These are phyloP conservation scores for Alternaria tenuissima DNA, from an alignment of 2,329 filamentous ascomycete genomes.

Conservation along the genomic window DNA sequence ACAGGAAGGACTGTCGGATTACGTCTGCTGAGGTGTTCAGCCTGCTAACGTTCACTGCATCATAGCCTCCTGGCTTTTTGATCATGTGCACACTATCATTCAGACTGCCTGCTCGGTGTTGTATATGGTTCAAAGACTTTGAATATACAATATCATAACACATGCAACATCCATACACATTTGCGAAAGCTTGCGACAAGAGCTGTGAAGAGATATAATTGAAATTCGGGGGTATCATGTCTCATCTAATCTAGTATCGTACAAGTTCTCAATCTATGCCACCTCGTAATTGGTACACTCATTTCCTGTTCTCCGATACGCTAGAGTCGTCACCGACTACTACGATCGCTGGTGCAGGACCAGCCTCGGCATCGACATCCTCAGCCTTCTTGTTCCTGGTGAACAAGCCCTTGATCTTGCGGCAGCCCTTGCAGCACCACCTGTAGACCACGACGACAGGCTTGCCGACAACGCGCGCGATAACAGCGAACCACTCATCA, in stretches of 20 bases:
- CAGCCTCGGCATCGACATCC: slow-evolving; percentile 27
- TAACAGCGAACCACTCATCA: slow-evolving; percentile 50
- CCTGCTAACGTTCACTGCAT: too few species aligned
- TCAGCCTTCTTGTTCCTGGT: slow-evolving; percentile 20
- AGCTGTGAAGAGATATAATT: too few species aligned
- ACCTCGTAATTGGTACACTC: background rate
- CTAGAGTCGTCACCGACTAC: slow-evolving; percentile 19
- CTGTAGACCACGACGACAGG: slow-evolving; percentile 35
- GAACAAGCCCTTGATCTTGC: slow-evolving; percentile 27
- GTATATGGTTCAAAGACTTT: too few species aligned
- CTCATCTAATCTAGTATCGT: background rate
- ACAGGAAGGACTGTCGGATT: rapidly evolving
- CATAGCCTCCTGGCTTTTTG: rapidly evolving
- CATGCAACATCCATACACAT: too few species aligned
- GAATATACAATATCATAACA: too few species aligned
- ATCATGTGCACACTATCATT: too few species aligned
- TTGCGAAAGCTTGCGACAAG: rapidly evolving
- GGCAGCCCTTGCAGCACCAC: slow-evolving; percentile 16
- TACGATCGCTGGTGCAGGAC: slow-evolving; percentile 28
- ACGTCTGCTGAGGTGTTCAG: too few species aligned
- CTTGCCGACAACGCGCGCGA: slow-evolving; percentile 29
- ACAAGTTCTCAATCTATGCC: background rate
- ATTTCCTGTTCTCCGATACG: slow-evolving; percentile 7
- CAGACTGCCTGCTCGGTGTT: rapidly evolving
- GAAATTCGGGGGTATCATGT: background rate